Evolutionary conservation across 1,139 yeast species (phyloP), one percentile per base, ranked within the genome.

Genomic region (Entelexis sorbosivorans): DNA sequence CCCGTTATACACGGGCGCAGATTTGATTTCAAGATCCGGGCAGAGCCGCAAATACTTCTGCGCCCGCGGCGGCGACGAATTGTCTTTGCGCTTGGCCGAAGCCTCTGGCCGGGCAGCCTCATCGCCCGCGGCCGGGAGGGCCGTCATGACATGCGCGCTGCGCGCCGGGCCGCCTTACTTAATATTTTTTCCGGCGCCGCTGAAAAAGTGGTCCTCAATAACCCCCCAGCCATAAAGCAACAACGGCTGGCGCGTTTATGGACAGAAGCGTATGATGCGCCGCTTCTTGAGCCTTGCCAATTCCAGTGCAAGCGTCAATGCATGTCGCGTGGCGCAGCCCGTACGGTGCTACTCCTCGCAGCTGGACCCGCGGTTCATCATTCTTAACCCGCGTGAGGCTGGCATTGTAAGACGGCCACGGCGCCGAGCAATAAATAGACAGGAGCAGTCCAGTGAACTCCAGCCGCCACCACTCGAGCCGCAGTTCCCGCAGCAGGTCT

Each of bases 371-470:
- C 45, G 47, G 13, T 34, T 52, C n/a, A 44, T 55, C 24, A 55
- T 55, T n/a, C 51, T 55, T 9, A 51, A 48, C 36, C 54, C 58
- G 8, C 42, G 50, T 4, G 38, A 55, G 48, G 55, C 58, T 1
- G 52, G 58, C 13, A 33, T 55, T 4, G 48, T 54, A 11, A 28
- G 16, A 14, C 33, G 33, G 11, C 47, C 24, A 1, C 22, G 33
- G 17, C 38, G 46, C 17, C 35, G 44, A 16, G 28, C 5, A 17
- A 17, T n/a, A 17, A 29, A 40, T 3, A 16, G 17, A n/a, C 35
- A 5, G 5, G 36, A 32, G 20, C 28, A 5, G 5, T 26, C 9
- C 26, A 42, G 20, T 29, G 36, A 42, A 29, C 45, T 42, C 13
- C 45, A 42, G 20, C 29, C 45, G 3, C 36, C 45, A 7, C 35